These are phyloP conservation scores for Neodidymelliopsis sp. DNA, from an alignment of 2,329 filamentous ascomycete genomes.

Conservation along the genomic window DNA sequence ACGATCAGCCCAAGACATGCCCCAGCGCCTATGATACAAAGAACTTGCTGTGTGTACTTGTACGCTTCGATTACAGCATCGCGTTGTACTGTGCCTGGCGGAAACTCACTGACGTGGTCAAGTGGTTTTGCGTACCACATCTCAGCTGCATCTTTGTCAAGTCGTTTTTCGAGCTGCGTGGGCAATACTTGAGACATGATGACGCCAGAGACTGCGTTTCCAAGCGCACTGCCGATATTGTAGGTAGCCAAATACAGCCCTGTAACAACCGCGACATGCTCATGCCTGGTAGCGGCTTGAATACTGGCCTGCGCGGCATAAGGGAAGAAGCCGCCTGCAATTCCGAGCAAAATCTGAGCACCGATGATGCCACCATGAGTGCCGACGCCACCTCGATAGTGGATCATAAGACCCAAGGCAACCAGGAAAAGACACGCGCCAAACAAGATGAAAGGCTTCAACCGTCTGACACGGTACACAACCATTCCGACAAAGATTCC, in stretches of 20 bases:
- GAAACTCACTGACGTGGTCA: conserved; percentile 44
- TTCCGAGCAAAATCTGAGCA: conserved; percentile 67
- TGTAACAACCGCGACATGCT: conserved; percentile 69
- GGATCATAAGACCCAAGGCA: conserved; percentile 69
- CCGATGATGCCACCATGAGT: conserved; percentile 66
- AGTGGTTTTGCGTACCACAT: conserved; percentile 55
- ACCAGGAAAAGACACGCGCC: conserved; percentile 69
- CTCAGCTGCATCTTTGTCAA: conserved; percentile 36
- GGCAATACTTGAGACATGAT: conserved; percentile 66
- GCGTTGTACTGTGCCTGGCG: conserved; percentile 55
- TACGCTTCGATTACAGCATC: conserved; percentile 56
- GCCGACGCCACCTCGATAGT: conserved; percentile 62
- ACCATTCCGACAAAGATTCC: conserved; percentile 65
- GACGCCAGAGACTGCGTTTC: conserved; percentile 67
- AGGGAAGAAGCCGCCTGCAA: conserved; percentile 69
- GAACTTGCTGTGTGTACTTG: conserved; percentile 54
- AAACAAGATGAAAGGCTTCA: conserved; percentile 68
- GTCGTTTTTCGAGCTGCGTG: conserved; percentile 49
- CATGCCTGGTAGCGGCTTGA: conserved; percentile 59
- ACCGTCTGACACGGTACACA: conserved; percentile 61
- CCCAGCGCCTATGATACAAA: conserved; percentile 51
- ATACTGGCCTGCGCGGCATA: conserved; percentile 61
- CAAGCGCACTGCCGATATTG: conserved; percentile 68
- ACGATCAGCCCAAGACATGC: conserved; percentile 54
- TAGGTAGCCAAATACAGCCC: conserved; percentile 69